A percentile compares a stretch with the other conserved stretches of the same genome.
Evolutionary conservation across 352 stramenopile species (phyloP).

Genomic region (Globisporangium spinosum): DNA sequence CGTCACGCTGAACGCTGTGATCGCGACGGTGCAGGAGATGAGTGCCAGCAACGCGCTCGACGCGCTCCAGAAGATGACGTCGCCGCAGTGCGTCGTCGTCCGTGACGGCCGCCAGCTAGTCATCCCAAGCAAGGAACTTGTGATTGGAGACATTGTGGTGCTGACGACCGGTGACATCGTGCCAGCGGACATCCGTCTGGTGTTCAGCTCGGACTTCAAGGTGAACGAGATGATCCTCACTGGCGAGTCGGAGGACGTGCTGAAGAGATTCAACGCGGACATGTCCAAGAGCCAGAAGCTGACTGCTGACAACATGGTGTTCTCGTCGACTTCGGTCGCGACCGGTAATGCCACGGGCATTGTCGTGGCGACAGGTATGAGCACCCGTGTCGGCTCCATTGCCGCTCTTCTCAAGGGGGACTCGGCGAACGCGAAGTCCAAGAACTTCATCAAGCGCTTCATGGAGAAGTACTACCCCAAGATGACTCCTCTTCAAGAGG

Average conservation of each 20-base stretch:
- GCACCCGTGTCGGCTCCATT: conserved; percentile 60
- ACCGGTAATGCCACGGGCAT: conserved; percentile 57
- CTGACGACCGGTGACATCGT: conserved; percentile 92
- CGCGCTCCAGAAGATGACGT: conserved; percentile 70
- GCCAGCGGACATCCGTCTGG: conserved; percentile 87
- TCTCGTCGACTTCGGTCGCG: conserved; percentile 83
- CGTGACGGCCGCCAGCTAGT: conserved; percentile 43
- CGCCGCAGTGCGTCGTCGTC: conserved; percentile 54
- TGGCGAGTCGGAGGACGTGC: conserved; percentile 85
- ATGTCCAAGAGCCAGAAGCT: conserved; percentile 49
- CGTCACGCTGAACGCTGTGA: conserved; percentile 41
- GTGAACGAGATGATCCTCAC: conserved; percentile 95
- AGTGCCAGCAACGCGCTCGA: conserved; percentile 69
- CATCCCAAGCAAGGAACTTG: conserved; percentile 59
- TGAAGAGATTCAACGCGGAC: conserved; percentile 60
- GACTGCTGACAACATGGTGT: conserved; percentile 89
- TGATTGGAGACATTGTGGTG: conserved; percentile 75
- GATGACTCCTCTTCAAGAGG: conserved; percentile 88
- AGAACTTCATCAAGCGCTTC: conserved; percentile 52
- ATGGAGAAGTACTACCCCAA: conserved; percentile 65
- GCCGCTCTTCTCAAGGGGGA: conserved; percentile 48
- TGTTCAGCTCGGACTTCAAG: conserved; percentile 77
- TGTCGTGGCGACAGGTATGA: conserved; percentile 64
- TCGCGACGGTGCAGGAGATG: conserved; percentile 66
- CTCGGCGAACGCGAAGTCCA: conserved; percentile 30